Evolutionary conservation across 768 basidiomycete genomes (phyloP).

Genomic region (Hygrophorus russula): DNA sequence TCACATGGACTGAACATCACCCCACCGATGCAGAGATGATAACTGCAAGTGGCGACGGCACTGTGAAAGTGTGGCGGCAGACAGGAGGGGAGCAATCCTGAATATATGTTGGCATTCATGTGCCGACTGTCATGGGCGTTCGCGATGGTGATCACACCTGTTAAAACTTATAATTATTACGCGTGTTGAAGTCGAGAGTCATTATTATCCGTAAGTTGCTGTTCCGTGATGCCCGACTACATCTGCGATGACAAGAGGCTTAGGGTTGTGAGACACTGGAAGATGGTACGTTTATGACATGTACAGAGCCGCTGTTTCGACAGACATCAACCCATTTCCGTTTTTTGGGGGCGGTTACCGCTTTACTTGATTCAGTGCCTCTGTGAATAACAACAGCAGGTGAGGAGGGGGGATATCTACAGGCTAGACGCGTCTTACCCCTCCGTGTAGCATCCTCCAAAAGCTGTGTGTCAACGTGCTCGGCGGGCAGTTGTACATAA

Average conservation of each 20-base stretch:
- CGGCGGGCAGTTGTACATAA: slow-evolving; percentile 89
- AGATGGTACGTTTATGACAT: slow-evolving; percentile 6
- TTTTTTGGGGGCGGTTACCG: slow-evolving; percentile 13
- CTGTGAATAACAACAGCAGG: slow-evolving; percentile 16
- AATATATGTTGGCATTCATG: background rate
- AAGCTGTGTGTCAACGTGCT: slow-evolving; percentile 89
- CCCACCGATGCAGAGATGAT: slow-evolving; percentile 77
- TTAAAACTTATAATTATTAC: too few species aligned
- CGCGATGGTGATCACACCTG: too few species aligned
- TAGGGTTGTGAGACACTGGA: too few species aligned
- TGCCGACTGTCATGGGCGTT: too few species aligned
- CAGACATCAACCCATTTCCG: background rate
- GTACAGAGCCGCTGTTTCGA: background rate
- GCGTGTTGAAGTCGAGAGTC: too few species aligned
- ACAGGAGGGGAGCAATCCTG: slow-evolving; percentile 13
- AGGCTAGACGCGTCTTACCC: slow-evolving; percentile 39
- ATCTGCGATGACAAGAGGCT: too few species aligned
- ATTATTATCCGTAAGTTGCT: too few species aligned
- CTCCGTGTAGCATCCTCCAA: slow-evolving; percentile 93
- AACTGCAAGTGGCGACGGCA: slow-evolving; percentile 86
- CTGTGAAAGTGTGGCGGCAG: slow-evolving; percentile 79
- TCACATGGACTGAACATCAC: slow-evolving; percentile 90
- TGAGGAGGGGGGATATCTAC: background rate
- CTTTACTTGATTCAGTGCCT: slow-evolving; percentile 36
- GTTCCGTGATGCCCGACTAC: too few species aligned